Percentiles rank a stretch among this genome's conserved stretches.
These are phyloP conservation scores for Tuber brumale DNA, from an alignment of 495 filamentous ascomycete genomes.

Conservation along the genomic window DNA sequence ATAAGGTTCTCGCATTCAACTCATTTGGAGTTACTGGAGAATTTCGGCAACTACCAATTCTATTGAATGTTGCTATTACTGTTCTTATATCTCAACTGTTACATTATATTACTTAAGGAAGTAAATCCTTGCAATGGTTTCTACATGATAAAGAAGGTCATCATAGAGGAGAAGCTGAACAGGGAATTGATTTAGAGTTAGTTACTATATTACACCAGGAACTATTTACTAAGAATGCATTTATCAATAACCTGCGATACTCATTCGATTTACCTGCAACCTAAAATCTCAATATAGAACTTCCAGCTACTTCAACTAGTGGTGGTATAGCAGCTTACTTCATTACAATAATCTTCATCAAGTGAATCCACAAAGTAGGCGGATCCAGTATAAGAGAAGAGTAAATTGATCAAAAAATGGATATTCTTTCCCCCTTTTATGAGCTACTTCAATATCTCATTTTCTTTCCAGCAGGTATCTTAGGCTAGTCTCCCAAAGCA, in stretches of 20 bases:
- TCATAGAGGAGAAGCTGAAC: neutral
- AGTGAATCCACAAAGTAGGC: no score
- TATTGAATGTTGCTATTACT: no score
- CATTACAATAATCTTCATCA: no score
- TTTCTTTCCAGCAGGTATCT: no score
- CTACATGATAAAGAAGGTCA: no score
- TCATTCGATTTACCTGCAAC: neutral
- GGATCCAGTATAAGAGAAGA: no score
- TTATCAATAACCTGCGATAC: conserved; percentile 7
- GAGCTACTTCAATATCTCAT: no score
- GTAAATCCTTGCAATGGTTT: conserved; percentile 18
- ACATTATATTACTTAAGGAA: conserved; percentile 5
- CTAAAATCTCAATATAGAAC: neutral
- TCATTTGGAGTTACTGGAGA: conserved; percentile 13
- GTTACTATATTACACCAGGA: conserved; percentile 4
- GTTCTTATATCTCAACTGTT: conserved; percentile 11
- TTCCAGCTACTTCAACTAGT: no score
- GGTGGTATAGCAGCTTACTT: no score
- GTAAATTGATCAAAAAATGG: no score
- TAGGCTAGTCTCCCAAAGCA: no score
- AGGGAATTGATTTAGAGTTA: neutral
- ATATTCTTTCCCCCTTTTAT: no score
- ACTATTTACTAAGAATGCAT: conserved; percentile 7
- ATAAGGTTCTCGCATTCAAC: conserved; percentile 15
- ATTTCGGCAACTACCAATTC: conserved; percentile 12